Base-by-base conservation (phyloP, 352 stramenopile genomes). In the Phytopythium vexans region DNA sequence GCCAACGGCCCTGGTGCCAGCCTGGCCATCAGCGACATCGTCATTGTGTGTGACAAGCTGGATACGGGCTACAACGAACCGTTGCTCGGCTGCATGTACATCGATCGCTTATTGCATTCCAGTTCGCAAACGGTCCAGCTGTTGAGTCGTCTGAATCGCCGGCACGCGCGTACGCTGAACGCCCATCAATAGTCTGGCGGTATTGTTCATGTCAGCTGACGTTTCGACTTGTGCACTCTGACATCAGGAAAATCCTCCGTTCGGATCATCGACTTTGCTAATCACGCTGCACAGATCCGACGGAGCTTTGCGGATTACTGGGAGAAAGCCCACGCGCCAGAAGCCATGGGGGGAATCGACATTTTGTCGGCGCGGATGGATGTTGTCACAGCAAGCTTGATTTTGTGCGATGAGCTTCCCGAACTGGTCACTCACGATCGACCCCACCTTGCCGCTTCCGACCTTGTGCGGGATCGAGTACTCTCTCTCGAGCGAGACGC, bases 31-130 rank as follows among this genome's bases (percentile, higher is more conserved):
- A 88, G 77, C 33, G 81, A 92, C 45, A 60, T 92, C 12, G 74
- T 94, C 31, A 82, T 94, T 55, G 84, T 94, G 6, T 94, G 84
- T 65, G 84, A 94, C 49, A 94, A 94, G 49, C 77, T 94, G 6
- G 84, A 94, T 44, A 94, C 84, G 2, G 84, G 84, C 3, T 94
- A 89, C 69, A 94, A 90, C 47, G 82, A 94, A 39, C 82, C 84
- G 0, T 42, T 79, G 35, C 66, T 94, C 11, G 62, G 74, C 4
- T 81, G 71, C 21, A 92, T 94, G 81, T 94, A 91, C 54, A 80
- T 94, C n/a, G 84, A 94, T 55, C 79, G 84, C 9, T 80, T 84
- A 37, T 61, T 94, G 36, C 75, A 74, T 6, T 77, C 77, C 5
- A 83, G 68, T 16, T 64, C 72, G 1, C 81, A 88, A 31, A 88